phyloP scores from a whole-genome alignment of 257 asterid species.

The Solanum chiquidenum region DNA sequence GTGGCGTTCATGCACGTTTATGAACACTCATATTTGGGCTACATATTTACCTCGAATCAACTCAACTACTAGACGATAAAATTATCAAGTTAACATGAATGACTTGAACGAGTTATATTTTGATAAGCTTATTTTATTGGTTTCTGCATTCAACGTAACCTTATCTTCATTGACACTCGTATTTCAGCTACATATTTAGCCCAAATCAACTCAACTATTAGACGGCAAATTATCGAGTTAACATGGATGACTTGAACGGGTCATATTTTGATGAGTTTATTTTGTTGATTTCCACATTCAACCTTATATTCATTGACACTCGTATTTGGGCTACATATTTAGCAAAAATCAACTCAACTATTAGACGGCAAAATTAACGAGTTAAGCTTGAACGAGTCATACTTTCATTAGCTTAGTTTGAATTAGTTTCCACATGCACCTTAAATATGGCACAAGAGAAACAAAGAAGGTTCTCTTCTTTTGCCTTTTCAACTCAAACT shows the following conservation, averaged over 20 bases:
- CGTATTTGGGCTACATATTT: not conserved
- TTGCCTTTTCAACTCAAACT: not conserved
- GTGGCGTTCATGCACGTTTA: not conserved
- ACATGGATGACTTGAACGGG: not conserved
- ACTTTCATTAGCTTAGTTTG: not conserved
- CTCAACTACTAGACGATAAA: not conserved
- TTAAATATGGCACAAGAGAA: not conserved
- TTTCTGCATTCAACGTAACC: not conserved
- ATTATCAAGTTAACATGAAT: not conserved
- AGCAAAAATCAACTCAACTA: not conserved
- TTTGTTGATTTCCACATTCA: not conserved
- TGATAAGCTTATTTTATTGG: not conserved
- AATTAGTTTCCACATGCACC: no score
- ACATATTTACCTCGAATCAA: not conserved
- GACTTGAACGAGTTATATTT: not conserved
- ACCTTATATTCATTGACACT: not conserved
- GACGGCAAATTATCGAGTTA: not conserved
- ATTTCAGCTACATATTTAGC: not conserved
- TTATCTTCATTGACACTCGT: not conserved
- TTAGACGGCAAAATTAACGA: not conserved
- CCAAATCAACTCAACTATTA: not conserved
- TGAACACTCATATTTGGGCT: not conserved
- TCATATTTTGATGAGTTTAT: not conserved
- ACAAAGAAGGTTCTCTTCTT: not conserved
- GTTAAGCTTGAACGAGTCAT: not conserved